Percentiles rank a stretch among this genome's conserved stretches.
These are phyloP conservation scores for Alloteropsis angusta DNA, from an alignment of 202 grass and related monocot species.

Conservation along the genomic window DNA sequence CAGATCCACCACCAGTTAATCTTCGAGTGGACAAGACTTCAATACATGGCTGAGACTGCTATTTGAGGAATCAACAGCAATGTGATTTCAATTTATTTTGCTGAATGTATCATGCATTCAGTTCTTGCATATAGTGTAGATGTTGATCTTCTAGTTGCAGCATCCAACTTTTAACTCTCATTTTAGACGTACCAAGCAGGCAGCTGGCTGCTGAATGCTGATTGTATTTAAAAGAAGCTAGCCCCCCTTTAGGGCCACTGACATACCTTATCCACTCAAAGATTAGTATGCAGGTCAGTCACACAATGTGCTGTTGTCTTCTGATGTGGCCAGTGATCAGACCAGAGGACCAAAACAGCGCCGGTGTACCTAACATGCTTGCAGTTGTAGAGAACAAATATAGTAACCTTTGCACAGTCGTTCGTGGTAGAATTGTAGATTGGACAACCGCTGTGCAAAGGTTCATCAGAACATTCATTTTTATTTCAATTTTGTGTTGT, in stretches of 20 bases:
- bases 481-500: background rate
- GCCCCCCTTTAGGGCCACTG: background rate
- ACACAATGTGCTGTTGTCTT: background rate
- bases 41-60: conserved; percentile 1
- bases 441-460: background rate
- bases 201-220: background rate
- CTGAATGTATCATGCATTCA: background rate
- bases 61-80: background rate
- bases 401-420: background rate
- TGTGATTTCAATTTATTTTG: background rate
- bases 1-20: conserved; percentile 25
- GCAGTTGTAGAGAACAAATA: conserved; percentile 9
- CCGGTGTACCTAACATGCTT: conserved; percentile 1
- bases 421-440: background rate
- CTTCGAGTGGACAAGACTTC: conserved; percentile 7
- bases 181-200: background rate
- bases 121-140: background rate
- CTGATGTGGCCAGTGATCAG: background rate
- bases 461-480: background rate
- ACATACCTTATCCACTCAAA: background rate
- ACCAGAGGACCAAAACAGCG: background rate
- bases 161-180: background rate
- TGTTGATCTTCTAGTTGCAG: background rate
- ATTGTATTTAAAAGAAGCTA: background rate
- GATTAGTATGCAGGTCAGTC: background rate